Evolutionary conservation across 768 basidiomycete species (phyloP).

Genomic region (Megacollybia marginata): DNA sequence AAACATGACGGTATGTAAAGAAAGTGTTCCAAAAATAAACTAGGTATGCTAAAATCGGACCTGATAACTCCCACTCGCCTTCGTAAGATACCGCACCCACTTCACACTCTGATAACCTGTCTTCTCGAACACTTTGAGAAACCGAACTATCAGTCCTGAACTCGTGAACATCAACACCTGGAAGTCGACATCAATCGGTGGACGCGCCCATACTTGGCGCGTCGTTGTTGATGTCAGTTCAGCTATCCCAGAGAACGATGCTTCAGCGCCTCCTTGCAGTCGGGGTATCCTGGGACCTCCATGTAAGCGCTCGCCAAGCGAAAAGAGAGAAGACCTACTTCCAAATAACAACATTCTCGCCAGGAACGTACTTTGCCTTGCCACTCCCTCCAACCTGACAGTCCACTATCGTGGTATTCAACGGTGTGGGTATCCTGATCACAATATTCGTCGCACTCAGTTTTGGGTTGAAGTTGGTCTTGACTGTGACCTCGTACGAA

Average conservation of each 20-base stretch:
- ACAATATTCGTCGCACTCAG: conserved; percentile 91
- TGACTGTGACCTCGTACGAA: conserved; percentile 82
- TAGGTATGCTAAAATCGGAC: conserved; percentile 27
- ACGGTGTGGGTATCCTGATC: conserved; percentile 89
- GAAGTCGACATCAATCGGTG: conserved; percentile 97
- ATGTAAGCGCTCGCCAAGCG: background rate
- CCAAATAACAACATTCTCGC: conserved; percentile 95
- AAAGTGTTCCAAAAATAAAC: background rate
- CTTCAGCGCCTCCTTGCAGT: conserved; percentile 89
- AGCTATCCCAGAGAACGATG: conserved; percentile 77
- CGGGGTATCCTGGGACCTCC: conserved; percentile 66
- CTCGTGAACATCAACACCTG: conserved; percentile 99
- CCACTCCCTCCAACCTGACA: conserved; percentile 79
- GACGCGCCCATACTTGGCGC: conserved; percentile 95
- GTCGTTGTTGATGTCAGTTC: conserved; percentile 82
- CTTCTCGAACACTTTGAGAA: conserved; percentile 98
- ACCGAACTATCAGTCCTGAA: conserved; percentile 91
- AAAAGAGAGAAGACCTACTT: conserved; percentile 56
- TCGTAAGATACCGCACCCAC: conserved; percentile 93
- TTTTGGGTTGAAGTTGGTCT: conserved; percentile 86
- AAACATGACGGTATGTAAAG: background rate
- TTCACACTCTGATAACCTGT: conserved; percentile 90
- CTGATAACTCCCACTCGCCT: conserved; percentile 91
- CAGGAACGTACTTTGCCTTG: conserved; percentile 96
- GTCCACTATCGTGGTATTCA: conserved; percentile 89